Percentiles rank a stretch among this genome's conserved stretches.
phyloP scores from a whole-genome alignment of 2,329 filamentous ascomycete species.

The Thelonectria discophora region DNA sequence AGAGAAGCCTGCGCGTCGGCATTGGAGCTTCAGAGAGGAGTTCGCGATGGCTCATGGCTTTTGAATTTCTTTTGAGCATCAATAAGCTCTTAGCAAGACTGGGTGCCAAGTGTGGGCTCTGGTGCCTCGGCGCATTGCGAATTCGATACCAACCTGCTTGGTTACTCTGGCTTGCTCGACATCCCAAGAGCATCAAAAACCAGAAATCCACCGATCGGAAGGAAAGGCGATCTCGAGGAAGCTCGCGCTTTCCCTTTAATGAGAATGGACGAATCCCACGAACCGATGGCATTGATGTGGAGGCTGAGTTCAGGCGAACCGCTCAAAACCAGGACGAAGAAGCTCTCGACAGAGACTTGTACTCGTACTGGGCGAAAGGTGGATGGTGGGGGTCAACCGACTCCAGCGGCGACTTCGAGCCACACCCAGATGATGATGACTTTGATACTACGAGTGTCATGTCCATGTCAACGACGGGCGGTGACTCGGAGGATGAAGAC shows the following conservation, averaged over 20 bases:
- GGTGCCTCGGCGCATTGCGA: conserved; percentile 64
- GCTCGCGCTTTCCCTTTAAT: conserved; percentile 38
- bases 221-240: conserved; percentile 24
- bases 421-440: conserved; percentile 62
- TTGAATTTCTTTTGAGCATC: conserved; percentile 81
- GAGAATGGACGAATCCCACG: conserved; percentile 65
- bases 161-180: conserved; percentile 64
- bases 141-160: conserved; percentile 54
- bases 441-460: conserved; percentile 84
- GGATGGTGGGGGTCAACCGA: conserved; percentile 88
- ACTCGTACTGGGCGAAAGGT: conserved; percentile 83
- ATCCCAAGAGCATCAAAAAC: conserved; percentile 46
- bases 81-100: conserved; percentile 53
- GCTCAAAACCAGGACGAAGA: conserved; percentile 62
- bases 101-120: conserved; percentile 51
- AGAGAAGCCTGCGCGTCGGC: conserved; percentile 65
- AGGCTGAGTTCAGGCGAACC: conserved; percentile 76
- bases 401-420: conserved; percentile 79
- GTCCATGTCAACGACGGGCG: conserved; percentile 61
- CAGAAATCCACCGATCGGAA: conserved; percentile 29
- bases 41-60: conserved; percentile 78
- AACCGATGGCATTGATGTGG: conserved; percentile 78
- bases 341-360: conserved; percentile 77
- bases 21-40: conserved; percentile 83
- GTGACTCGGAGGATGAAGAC: conserved; percentile 55